phyloP scores from a whole-genome alignment of 2,329 filamentous ascomycete genomes.

The Colletotrichum neosansevieriae region DNA sequence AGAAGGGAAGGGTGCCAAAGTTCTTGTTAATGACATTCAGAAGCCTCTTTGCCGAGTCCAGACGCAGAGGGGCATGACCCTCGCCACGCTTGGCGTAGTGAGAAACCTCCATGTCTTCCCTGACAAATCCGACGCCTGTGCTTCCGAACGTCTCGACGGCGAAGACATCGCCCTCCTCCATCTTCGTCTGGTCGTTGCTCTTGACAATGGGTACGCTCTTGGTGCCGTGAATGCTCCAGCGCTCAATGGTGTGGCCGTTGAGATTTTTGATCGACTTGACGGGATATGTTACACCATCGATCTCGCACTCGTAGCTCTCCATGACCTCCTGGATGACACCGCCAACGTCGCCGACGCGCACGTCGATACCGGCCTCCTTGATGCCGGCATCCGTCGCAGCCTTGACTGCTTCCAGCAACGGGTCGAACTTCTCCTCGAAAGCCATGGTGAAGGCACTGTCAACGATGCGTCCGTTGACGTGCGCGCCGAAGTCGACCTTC shows the following conservation, averaged over 20 bases:
- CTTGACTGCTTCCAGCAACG: conserved; percentile 79
- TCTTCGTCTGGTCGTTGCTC: conserved; percentile 80
- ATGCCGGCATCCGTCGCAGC: conserved; percentile 84
- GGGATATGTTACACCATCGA: conserved; percentile 75
- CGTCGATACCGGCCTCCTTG: conserved; percentile 83
- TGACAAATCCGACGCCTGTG: conserved; percentile 81
- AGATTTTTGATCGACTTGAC: conserved; percentile 80
- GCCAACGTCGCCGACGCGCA: conserved; percentile 79
- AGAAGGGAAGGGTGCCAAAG: conserved; percentile 93
- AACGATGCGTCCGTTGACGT: conserved; percentile 83
- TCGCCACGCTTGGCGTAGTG: conserved; percentile 86
- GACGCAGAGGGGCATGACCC: conserved; percentile 79
- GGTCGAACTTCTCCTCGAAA: conserved; percentile 81
- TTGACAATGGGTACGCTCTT: conserved; percentile 87
- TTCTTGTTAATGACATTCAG: conserved; percentile 95
- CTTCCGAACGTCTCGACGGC: conserved; percentile 87
- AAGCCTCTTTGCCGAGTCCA: conserved; percentile 86
- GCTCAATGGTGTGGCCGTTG: conserved; percentile 81
- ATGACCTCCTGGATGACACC: conserved; percentile 80
- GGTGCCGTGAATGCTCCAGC: conserved; percentile 81
- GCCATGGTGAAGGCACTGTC: conserved; percentile 85
- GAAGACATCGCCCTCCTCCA: conserved; percentile 87
- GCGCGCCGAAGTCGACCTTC: conserved; percentile 87
- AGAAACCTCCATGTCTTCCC: conserved; percentile 85
- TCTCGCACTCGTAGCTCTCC: conserved; percentile 81